These are phyloP conservation scores for Kodamaea restingae DNA, from an alignment of 805 yeast species.

Conservation along the genomic window DNA sequence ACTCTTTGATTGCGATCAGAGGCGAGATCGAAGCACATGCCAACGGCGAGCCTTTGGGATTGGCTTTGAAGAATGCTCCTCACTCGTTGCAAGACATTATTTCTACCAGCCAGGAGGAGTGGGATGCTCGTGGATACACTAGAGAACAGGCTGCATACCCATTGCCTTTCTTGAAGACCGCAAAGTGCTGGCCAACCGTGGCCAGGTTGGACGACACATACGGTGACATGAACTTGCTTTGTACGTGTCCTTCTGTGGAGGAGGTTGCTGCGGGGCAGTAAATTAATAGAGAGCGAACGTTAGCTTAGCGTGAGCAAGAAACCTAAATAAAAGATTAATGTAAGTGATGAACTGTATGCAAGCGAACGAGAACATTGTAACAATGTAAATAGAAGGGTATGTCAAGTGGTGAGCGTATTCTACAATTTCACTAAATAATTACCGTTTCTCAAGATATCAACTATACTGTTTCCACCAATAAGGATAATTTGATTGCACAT, in stretches of 20 bases:
- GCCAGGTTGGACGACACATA: constrained; percentile 90
- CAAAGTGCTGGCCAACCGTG: constrained; percentile 95
- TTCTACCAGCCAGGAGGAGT: constrained; percentile 53
- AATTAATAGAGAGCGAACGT: too few relatives aligned
- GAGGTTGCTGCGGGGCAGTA: constrained; percentile 48
- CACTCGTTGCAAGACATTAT: constrained; percentile 82
- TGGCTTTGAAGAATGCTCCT: constrained; percentile 83
- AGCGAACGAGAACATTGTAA: too few relatives aligned
- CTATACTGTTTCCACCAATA: too few relatives aligned
- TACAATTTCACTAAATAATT: too few relatives aligned
- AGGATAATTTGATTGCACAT: too few relatives aligned
- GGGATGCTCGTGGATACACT: constrained; percentile 84
- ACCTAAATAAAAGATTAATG: neutral
- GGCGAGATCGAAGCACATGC: constrained; percentile 73
- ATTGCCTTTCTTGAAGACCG: constrained; percentile 60
- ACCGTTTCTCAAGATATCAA: too few relatives aligned
- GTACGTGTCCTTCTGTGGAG: constrained; percentile 89
- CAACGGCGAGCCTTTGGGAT: constrained; percentile 60
- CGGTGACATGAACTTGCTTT: constrained; percentile 88
- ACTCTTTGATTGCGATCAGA: constrained; percentile 79
- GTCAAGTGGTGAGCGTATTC: too few relatives aligned
- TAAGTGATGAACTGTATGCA: too few relatives aligned
- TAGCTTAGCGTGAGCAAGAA: neutral
- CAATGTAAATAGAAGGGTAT: too few relatives aligned
- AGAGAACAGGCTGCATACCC: constrained; percentile 95